Evolutionary conservation across 2,329 filamentous ascomycete genomes (phyloP), one percentile per base, ranked within the genome.

Genomic region (Aspergillus neotritici): DNA sequence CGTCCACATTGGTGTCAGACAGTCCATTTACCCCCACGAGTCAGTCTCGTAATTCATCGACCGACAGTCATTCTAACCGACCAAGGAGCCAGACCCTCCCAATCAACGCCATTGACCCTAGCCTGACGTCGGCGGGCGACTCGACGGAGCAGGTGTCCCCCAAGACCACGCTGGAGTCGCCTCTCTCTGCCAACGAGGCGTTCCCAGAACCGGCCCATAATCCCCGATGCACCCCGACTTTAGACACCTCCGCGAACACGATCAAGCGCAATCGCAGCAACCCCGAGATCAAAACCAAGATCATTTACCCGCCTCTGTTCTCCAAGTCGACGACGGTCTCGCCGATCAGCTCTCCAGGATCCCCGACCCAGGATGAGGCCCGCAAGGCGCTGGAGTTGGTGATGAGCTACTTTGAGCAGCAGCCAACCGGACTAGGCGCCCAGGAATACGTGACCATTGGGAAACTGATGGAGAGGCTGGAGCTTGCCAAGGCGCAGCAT

Each of bases 31-130:
- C 77, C 44, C 70, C 74, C 16, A 74, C 71, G 7, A 72, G 72
- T 44, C 74, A 77, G 50, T 68, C 70, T 17, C 72, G 71, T 46
- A 69, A 72, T 30, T 69, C 70, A 41, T 70, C 68, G 31, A 63
- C 66, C 34, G 59, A 67, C 44, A 69, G 72, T 41, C 80, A 79
- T 55, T 81, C 83, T 52, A 83, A 85, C 55, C 78, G 87, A 43
- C 87, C 86, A n/a, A 78, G 88, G 58, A 93, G 87, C 63, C 88
- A 94, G 64, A 94, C 88, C 0, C 89, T 94, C 50, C 87, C 89
- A 1, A 81, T 83, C 34, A 70, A 87, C 33, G 54, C 58, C 35
- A 51, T 67, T 28, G 72, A 82, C 52, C 72, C 78, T 25, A 58
- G 50, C 13, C 76, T 77, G 55, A 71, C 78, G 49, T 72, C 74